Percentiles rank a stretch among this genome's conserved stretches.
phyloP scores from a whole-genome alignment of 306 rosid genomes.

The Quercus wislizeni region DNA sequence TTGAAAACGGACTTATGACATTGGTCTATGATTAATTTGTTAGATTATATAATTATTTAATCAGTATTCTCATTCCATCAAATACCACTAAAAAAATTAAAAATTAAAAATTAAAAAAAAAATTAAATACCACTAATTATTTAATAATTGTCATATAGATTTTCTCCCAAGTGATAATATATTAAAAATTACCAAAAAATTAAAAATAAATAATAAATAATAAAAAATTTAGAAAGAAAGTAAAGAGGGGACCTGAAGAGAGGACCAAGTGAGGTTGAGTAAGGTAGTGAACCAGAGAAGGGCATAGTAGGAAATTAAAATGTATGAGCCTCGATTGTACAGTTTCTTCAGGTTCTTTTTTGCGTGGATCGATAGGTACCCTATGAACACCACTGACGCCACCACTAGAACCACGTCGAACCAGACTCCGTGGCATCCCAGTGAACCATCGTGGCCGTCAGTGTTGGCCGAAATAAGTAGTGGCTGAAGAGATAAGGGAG shows the following conservation, averaged over 20 bases:
- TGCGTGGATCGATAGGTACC: conserved; percentile 44
- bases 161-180: no score
- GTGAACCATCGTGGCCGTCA: conserved; percentile 4
- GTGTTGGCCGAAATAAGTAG: neutral
- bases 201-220: no score
- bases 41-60: no score
- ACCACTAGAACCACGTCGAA: conserved; percentile 41
- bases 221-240: no score
- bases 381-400: conserved; percentile 46
- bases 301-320: conserved; percentile 53
- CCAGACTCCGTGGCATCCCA: conserved; percentile 43
- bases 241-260: conserved; percentile 40
- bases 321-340: conserved; percentile 36
- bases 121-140: no score
- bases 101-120: no score
- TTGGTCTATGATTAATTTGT: no score
- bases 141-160: no score
- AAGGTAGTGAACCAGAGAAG: conserved; percentile 59
- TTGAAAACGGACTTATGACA: no score
- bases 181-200: no score
- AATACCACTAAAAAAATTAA: no score
- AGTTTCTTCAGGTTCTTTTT: conserved; percentile 51
- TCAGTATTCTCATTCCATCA: no score
- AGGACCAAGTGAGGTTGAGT: conserved; percentile 61
- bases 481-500: conserved; percentile 14